Evolutionary conservation across 805 yeast species (phyloP), one percentile per base, ranked within the genome.

Genomic region (Monosporozyma solicola): DNA sequence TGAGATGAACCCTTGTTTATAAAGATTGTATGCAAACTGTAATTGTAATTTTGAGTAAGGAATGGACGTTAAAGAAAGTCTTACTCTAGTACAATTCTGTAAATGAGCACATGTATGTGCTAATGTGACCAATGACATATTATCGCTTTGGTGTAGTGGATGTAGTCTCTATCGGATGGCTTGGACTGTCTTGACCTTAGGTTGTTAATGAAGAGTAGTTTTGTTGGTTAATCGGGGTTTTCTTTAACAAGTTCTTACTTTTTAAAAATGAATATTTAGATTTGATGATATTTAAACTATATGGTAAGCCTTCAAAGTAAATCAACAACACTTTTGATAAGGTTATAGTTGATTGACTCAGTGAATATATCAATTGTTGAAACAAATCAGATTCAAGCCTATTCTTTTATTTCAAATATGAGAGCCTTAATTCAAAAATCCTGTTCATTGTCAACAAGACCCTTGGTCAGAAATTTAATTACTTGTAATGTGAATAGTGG

Each of bases 1-100:
- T 0, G 90, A 79, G 46, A 94, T 74, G 66, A 92, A 89, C 0
- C 99, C 99, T 70, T 91, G 95, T 58, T 85, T 86, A 73, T 92
- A 88, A 41, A 94, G 78, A 37, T 90, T 92, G 51, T 87, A 73
- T 13, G 95, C 88, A 49, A 94, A 78, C 62, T 86, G 89, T 52
- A 94, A 75, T 68, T 92, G 95, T 60, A 89, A 74, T 61, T 85
- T 83, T 13, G 91, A 80, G 73, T 84, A 86, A 27, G 96, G 97
- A 20, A 94, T 78, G 20, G 89, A 79, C 0, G 97, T 88, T 54
- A 84, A 68, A 10, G 92, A 78, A 46, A 82, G 72, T 63, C 81
- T 80, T 49, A 87, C 92, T 67, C 85, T 79, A 15, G 87, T 78
- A 61, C 92, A 88, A 71, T 94, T 94, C 69, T 89, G 95, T 57